Percentiles rank a stretch among this genome's conserved stretches.
phyloP scores from a whole-genome alignment of 306 rosid genomes.

The Lathyrus sativus region DNA sequence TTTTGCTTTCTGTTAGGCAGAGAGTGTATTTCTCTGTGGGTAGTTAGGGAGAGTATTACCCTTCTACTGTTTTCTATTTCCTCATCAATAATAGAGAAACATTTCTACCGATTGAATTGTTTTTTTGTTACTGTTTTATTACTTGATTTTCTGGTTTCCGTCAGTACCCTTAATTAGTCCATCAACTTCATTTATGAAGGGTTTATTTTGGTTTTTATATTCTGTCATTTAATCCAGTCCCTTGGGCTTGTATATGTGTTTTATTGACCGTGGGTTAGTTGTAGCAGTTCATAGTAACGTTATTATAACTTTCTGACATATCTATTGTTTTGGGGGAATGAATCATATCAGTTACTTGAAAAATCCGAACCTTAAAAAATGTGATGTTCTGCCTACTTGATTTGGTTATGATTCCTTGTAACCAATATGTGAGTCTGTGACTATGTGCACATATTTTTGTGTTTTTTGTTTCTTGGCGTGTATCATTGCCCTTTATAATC shows the following conservation, averaged over 20 bases:
- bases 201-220: slow-evolving; percentile 1
- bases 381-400: slow-evolving; percentile 11
- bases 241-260: neutral
- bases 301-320: neutral
- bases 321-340: slow-evolving; percentile 18
- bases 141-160: neutral
- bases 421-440: slow-evolving; percentile 11
- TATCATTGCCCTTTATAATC: slow-evolving; percentile 7
- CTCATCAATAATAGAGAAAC: neutral
- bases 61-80: neutral
- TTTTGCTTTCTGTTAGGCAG: too few species aligned
- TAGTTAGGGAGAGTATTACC: neutral
- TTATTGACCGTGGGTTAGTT: neutral
- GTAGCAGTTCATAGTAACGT: slow-evolving; percentile 2
- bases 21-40: neutral
- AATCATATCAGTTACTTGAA: slow-evolving; percentile 9
- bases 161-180: neutral
- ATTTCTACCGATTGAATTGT: too few species aligned
- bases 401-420: slow-evolving; percentile 13
- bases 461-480: slow-evolving; percentile 2
- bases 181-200: slow-evolving; percentile 23
- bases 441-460: neutral
- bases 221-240: slow-evolving; percentile 5
- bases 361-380: slow-evolving; percentile 1
- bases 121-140: neutral